Evolutionary conservation across 176 grass and related monocot genomes (phyloP).

Genomic region (Triticum dicoccoides): DNA sequence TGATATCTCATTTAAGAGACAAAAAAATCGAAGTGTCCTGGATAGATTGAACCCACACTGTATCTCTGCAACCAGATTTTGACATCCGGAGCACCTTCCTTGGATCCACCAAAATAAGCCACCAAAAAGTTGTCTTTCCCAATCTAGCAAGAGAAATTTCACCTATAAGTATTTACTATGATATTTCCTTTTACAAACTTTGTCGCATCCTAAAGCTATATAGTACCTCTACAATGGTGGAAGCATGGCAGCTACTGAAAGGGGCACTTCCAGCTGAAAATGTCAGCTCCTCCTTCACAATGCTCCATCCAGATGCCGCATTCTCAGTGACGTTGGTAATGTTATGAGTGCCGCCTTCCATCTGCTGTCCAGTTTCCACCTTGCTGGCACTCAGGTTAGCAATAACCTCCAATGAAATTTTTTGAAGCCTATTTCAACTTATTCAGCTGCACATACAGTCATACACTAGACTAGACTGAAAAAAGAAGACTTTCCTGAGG

Average conservation of each 20-base stretch:
- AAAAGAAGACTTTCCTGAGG: neutral
- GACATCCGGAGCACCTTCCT: conserved; percentile 81
- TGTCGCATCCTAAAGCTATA: neutral
- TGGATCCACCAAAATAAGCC: conserved; percentile 88
- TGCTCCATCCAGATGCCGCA: conserved; percentile 38
- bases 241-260: conserved; percentile 80
- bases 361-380: neutral
- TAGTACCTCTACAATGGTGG: conserved; percentile 67
- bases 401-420: neutral
- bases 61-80: conserved; percentile 97
- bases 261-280: conserved; percentile 33
- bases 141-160: conserved; percentile 47
- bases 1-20: neutral
- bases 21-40: conserved; percentile 13
- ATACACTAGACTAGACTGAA: conserved; percentile 7
- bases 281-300: conserved; percentile 56
- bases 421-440: conserved; percentile 1
- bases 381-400: conserved; percentile 3
- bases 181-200: neutral
- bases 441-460: neutral
- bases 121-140: conserved; percentile 58
- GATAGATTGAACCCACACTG: conserved; percentile 50
- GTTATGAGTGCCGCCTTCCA: conserved; percentile 14
- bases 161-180: neutral
- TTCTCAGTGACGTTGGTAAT: conserved; percentile 33